Evolutionary conservation across 2,329 filamentous ascomycete species (phyloP).

Genomic region (Fusarium sp.): DNA sequence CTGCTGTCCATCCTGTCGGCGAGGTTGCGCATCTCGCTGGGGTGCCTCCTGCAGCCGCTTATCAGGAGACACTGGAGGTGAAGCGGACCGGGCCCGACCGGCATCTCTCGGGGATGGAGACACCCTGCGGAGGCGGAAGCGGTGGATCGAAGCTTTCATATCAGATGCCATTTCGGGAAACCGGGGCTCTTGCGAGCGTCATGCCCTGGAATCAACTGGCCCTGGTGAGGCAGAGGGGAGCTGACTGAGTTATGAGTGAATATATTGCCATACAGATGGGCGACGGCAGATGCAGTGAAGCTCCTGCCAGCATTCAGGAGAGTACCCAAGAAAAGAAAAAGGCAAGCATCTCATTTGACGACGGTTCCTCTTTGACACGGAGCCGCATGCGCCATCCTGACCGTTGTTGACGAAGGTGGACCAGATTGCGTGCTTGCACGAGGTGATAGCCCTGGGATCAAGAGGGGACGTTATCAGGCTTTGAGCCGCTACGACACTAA

Average conservation of each 20-base stretch:
- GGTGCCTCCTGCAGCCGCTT: slow-evolving; percentile 7
- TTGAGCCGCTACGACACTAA: slow-evolving; percentile 8
- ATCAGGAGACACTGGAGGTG: slow-evolving; percentile 36
- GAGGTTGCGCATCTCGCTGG: slow-evolving; percentile 34
- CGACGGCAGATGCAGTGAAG: not conserved
- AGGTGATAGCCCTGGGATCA: not conserved
- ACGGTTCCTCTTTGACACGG: not conserved
- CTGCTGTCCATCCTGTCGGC: slow-evolving; percentile 7
- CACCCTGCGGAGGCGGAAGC: slow-evolving; percentile 39
- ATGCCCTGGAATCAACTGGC: slow-evolving; percentile 6
- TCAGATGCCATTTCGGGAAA: slow-evolving; percentile 40
- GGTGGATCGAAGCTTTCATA: slow-evolving; percentile 43
- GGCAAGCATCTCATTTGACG: slow-evolving; percentile 4
- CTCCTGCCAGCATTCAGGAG: not conserved
- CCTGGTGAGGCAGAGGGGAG: not conserved
- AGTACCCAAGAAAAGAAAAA: not conserved
- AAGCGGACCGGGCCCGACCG: slow-evolving; percentile 44
- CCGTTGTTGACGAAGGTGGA: slow-evolving; percentile 34
- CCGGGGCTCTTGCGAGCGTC: slow-evolving; percentile 8
- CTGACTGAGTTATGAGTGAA: not conserved
- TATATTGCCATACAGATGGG: not conserved
- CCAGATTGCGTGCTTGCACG: slow-evolving; percentile 41
- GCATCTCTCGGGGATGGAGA: slow-evolving; percentile 38
- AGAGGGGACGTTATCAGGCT: slow-evolving; percentile 11
- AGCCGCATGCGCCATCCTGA: slow-evolving; percentile 22